These are phyloP conservation scores for Deuterostichococcus epilithicus DNA, from an alignment of 139 green algal genomes.

Conservation along the genomic window DNA sequence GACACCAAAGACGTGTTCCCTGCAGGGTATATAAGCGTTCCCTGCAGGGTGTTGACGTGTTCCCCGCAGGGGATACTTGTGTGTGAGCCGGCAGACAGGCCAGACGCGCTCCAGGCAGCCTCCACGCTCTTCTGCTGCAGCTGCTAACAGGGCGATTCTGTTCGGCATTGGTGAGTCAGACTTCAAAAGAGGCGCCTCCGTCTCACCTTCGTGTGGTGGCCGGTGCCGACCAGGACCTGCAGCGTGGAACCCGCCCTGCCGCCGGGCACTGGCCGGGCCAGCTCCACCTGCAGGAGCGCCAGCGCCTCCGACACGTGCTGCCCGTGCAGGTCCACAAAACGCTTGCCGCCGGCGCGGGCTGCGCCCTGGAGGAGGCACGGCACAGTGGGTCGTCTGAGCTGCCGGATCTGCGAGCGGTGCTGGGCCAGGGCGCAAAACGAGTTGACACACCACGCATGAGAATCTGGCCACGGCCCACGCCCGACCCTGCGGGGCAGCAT, in stretches of 20 bases:
- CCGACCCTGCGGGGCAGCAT: too few species aligned
- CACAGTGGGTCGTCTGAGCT: too few species aligned
- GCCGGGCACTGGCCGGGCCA: constrained; percentile 7
- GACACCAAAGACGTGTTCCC: background rate
- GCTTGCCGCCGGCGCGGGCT: background rate
- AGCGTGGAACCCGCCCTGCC: constrained; percentile 9
- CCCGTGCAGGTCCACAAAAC: constrained; percentile 80
- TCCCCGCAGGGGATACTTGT: background rate
- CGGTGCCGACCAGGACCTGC: constrained; percentile 56
- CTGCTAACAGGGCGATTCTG: background rate
- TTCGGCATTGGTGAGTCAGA: background rate
- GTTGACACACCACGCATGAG: too few species aligned
- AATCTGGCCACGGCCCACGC: too few species aligned
- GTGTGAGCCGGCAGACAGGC: background rate
- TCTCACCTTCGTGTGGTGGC: constrained; percentile 59
- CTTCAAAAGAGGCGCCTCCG: background rate
- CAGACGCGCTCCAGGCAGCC: background rate
- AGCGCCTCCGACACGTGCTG: constrained; percentile 68
- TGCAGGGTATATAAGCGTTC: background rate
- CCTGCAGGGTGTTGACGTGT: background rate
- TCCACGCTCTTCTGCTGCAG: background rate
- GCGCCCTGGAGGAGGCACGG: too few species aligned
- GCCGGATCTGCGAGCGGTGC: too few species aligned
- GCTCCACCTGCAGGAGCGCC: constrained; percentile 31
- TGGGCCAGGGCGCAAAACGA: too few species aligned